Evolutionary conservation across 2,329 filamentous ascomycete species (phyloP), one percentile per base, ranked within the genome.

Genomic region (Nemania diffusa): DNA sequence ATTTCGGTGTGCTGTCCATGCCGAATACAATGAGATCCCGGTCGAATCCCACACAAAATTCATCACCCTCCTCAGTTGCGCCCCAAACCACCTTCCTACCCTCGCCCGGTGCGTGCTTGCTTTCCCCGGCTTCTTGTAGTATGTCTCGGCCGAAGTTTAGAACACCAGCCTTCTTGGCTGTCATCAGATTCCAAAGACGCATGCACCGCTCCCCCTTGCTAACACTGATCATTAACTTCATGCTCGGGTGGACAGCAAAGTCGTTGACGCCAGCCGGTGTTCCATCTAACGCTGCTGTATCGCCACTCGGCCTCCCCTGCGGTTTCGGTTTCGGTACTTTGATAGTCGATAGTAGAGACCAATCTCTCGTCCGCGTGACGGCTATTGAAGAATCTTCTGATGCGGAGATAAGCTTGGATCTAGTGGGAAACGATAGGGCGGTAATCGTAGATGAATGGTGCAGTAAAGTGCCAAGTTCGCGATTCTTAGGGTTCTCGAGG

Each of bases 221-320:
- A 8, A 98, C 94, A 73, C 89, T 97, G 67, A 99, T 89, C 92
- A 98, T 97, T 57, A 99, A 84, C 82, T 97, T 98, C 87, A 97
- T 93, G 78, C 92, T 97, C 0, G 96, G 95, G 78, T 99, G 96
- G 27, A 99, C 91, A 1, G 95, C 93, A 78, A 99, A 97, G 78
- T 94, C 92, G 78, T 97, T 98, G 72, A 98, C 89, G 20, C 96
- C 96, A n/a, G 90, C 88, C 0, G 94, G 94, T 27, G 91, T 88
- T 55, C 90, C 92, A 20, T 93, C 94, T 11, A 91, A 87, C 1
- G 91, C 90, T 7, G 94, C 93, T 20, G 95, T 98, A 79, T 97
- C 95, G 66, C 95, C 95, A 73, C 90, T 95, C 9, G 95, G 94
- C 70, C 94, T 86, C 32, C 93, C 93, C 69, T 88, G 84, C 2